Conservation (phyloP, 2,329 filamentous ascomycete species). For the Periconia digitata region DNA sequence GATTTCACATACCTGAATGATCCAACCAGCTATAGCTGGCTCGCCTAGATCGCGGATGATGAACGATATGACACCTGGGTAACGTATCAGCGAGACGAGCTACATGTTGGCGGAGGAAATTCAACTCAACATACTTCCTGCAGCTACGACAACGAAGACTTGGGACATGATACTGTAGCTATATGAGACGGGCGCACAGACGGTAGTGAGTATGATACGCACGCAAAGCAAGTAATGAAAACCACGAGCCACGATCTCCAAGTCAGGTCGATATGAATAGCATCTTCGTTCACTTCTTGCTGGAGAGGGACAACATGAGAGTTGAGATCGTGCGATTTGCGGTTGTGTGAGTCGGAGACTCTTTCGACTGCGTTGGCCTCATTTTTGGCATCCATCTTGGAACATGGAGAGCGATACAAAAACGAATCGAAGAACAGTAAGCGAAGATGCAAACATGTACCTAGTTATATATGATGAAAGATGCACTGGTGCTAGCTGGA, state of each 20-base stretch:
- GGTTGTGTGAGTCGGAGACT: slow-evolving; percentile 6
- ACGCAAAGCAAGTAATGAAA: slow-evolving; percentile 54
- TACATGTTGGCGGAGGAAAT: background rate
- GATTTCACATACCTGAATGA: slow-evolving; percentile 60
- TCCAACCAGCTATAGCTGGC: slow-evolving; percentile 55
- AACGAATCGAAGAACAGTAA: background rate
- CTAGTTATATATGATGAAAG: background rate
- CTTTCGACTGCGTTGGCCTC: slow-evolving; percentile 16
- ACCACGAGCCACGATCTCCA: slow-evolving; percentile 59
- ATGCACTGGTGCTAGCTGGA: background rate
- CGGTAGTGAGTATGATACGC: slow-evolving; percentile 15
- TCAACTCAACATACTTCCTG: slow-evolving; percentile 44
- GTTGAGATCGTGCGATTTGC: slow-evolving; percentile 9
- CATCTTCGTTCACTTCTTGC: slow-evolving; percentile 31
- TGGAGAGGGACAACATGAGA: slow-evolving; percentile 28
- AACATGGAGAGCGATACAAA: background rate
- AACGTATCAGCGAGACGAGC: background rate
- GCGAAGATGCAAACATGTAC: background rate
- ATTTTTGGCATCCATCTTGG: slow-evolving; percentile 24
- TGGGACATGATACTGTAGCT: slow-evolving; percentile 51
- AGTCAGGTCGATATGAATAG: slow-evolving; percentile 50
- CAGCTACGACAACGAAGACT: slow-evolving; percentile 58
- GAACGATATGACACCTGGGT: slow-evolving; percentile 53
- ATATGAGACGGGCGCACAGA: slow-evolving; percentile 2
- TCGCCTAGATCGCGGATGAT: slow-evolving; percentile 58